Conservation (phyloP, 1,284 basidiomycete species). For the Boletus semigastroideus region DNA sequence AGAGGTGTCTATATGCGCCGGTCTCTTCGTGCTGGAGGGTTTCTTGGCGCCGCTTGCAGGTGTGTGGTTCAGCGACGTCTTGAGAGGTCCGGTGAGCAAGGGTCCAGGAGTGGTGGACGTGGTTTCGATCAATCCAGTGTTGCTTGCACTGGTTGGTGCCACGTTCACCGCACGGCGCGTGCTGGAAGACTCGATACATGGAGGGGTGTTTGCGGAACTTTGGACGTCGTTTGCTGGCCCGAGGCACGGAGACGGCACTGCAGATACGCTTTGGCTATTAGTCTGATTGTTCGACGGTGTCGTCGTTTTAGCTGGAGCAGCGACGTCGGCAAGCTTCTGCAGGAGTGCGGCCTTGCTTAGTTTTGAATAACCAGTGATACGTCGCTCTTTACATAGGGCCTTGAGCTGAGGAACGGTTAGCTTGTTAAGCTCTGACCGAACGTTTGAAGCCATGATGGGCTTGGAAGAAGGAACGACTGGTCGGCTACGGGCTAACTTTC, state of each 20-base stretch:
- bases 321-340: conserved; percentile 40
- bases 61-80: background rate
- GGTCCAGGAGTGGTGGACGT: background rate
- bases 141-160: background rate
- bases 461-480: too few relatives aligned
- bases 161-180: background rate
- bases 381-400: conserved; percentile 61
- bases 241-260: background rate
- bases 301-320: background rate
- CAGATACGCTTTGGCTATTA: background rate
- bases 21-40: conserved; percentile 14
- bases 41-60: background rate
- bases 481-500: too few relatives aligned
- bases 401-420: conserved; percentile 64
- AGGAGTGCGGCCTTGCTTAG: conserved; percentile 58
- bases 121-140: background rate
- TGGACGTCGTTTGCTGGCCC: background rate
- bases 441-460: conserved; percentile 10
- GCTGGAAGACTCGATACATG: background rate
- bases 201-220: background rate
- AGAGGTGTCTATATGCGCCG: conserved; percentile 23
- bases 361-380: conserved; percentile 64
- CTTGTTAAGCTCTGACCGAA: conserved; percentile 31
- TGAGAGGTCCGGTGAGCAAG: background rate
- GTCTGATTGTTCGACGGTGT: conserved; percentile 5